These are phyloP conservation scores for Malassezia furfur DNA, from an alignment of 1,284 basidiomycete species.

Conservation along the genomic window DNA sequence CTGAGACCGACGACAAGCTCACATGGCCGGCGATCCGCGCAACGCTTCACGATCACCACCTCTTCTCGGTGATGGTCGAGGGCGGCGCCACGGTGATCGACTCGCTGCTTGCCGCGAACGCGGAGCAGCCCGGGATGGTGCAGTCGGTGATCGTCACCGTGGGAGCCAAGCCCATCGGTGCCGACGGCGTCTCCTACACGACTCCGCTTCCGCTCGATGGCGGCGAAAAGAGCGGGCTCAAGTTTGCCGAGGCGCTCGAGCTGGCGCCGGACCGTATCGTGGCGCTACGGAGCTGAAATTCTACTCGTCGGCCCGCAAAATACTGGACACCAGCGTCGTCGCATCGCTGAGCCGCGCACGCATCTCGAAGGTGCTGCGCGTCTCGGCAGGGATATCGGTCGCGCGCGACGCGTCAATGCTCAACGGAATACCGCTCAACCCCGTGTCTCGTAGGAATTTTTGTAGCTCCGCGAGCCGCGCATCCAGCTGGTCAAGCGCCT, in stretches of 20 bases:
- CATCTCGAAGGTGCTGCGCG: slow-evolving; percentile 10
- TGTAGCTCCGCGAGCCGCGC: neutral
- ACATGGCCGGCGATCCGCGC: slow-evolving; percentile 19
- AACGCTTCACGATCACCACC: slow-evolving; percentile 46
- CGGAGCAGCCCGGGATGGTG: neutral
- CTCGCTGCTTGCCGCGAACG: slow-evolving; percentile 56
- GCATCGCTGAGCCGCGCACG: slow-evolving; percentile 15
- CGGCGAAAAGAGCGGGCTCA: neutral
- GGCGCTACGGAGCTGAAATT: neutral
- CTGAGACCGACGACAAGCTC: neutral
- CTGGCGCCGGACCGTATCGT: slow-evolving; percentile 4
- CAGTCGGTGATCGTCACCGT: slow-evolving; percentile 11
- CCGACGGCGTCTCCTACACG: slow-evolving; percentile 8
- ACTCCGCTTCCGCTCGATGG: neutral
- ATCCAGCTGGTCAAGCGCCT: neutral
- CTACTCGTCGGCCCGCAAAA: neutral
- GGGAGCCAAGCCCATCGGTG: neutral
- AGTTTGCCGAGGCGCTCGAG: neutral
- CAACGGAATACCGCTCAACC: slow-evolving; percentile 11
- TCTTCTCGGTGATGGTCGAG: slow-evolving; percentile 81
- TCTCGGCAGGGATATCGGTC: neutral
- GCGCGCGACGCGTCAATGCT: neutral
- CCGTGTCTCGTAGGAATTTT: neutral
- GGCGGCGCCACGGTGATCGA: slow-evolving; percentile 75
- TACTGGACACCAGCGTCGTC: slow-evolving; percentile 8